phyloP scores from a whole-genome alignment of 2,329 filamentous ascomycete genomes.

The Curvularia hawaiiensis region DNA sequence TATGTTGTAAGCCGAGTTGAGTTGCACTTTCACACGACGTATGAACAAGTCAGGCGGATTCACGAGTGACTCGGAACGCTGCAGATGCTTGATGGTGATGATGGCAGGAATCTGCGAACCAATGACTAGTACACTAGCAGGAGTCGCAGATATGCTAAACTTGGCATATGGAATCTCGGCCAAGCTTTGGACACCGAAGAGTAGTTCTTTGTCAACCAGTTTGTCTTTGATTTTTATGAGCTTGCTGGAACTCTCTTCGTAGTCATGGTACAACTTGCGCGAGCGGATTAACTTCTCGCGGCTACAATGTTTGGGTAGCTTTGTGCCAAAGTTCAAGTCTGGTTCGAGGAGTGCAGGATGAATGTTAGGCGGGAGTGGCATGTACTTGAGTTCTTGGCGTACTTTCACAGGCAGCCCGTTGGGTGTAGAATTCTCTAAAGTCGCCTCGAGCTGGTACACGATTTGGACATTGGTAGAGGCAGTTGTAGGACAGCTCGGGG shows the following conservation, averaged over 20 bases:
- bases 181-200: conserved; percentile 27
- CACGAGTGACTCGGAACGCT: conserved; percentile 32
- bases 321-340: conserved; percentile 20
- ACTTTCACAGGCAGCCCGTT: conserved; percentile 7
- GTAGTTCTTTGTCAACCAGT: conserved; percentile 28
- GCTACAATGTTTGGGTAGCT: conserved; percentile 24
- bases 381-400: conserved; percentile 20
- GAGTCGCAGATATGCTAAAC: conserved; percentile 31
- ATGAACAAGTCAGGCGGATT: conserved; percentile 31
- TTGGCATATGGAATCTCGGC: conserved; percentile 28
- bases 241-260: conserved; percentile 23
- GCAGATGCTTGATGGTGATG: conserved; percentile 29
- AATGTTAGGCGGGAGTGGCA: conserved; percentile 21
- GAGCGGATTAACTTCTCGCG: conserved; percentile 31
- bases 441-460: conserved; percentile 26
- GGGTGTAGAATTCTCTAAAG: conserved; percentile 9
- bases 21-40: conserved; percentile 30
- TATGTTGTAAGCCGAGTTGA: conserved; percentile 19
- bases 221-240: conserved; percentile 28
- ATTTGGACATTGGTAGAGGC: conserved; percentile 15
- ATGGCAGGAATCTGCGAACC: conserved; percentile 23
- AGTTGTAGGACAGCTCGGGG: conserved; percentile 20
- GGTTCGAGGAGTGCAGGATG: conserved; percentile 23
- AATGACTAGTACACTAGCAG: conserved; percentile 27
- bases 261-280: conserved; percentile 29